Evolutionary conservation across 2,329 filamentous ascomycete genomes (phyloP).

Genomic region (Sarocladium kiliense): DNA sequence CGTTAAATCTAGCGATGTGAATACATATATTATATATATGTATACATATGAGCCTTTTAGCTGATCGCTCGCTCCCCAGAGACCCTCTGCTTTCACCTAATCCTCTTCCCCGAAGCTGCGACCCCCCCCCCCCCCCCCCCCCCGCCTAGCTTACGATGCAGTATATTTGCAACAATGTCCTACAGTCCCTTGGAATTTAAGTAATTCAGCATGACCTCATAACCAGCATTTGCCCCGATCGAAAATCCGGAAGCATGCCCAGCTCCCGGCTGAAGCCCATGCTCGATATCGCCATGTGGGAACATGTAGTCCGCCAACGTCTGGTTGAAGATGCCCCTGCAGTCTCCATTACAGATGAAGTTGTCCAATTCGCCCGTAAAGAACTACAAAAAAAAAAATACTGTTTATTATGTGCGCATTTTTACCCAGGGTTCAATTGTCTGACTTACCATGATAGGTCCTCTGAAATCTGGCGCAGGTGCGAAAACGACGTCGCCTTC

Average conservation of each 20-base stretch:
- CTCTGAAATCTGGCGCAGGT: background rate
- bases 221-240: background rate
- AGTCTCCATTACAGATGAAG: constrained; percentile 3
- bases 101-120: no score
- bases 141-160: no score
- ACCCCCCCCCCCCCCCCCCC: no score
- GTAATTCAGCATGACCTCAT: background rate
- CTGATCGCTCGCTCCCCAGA: no score
- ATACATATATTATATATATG: no score
- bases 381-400: background rate
- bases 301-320: background rate
- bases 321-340: background rate
- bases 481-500: background rate
- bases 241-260: background rate
- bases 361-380: background rate
- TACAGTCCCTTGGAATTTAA: background rate
- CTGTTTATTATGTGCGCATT: no score
- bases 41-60: no score
- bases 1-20: no score
- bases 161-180: no score
- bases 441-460: background rate
- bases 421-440: no score
- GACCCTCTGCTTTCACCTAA: no score
- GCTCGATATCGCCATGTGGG: background rate
- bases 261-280: background rate